Evolutionary conservation across 306 rosid species (phyloP).

Genomic region (Neltuma alba): DNA sequence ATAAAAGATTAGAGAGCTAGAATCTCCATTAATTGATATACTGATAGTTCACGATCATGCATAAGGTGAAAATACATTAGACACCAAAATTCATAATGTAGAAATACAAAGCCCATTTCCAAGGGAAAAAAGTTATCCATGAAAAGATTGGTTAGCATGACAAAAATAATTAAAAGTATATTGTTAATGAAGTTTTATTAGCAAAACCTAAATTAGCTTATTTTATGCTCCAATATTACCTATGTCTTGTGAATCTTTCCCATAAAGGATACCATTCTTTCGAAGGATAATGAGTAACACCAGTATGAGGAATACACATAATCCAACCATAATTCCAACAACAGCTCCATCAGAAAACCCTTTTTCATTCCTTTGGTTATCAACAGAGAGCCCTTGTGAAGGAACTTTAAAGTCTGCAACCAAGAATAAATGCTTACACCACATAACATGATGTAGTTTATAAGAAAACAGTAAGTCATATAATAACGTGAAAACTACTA

Average conservation of each 20-base stretch:
- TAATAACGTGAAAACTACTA: not conserved
- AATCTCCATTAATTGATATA: not conserved
- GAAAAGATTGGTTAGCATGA: too few species aligned
- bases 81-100: too few species aligned
- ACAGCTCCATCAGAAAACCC: slow-evolving; percentile 59
- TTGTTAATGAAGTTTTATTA: too few species aligned
- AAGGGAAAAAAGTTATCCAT: too few species aligned
- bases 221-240: slow-evolving; percentile 46
- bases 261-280: slow-evolving; percentile 54
- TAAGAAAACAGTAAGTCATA: not conserved
- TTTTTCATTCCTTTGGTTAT: not conserved
- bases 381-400: slow-evolving; percentile 24
- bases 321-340: slow-evolving; percentile 59
- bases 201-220: not conserved
- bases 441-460: not conserved
- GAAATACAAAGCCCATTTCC: too few species aligned
- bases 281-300: slow-evolving; percentile 50
- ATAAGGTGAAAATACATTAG: not conserved
- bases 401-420: slow-evolving; percentile 52
- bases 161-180: too few species aligned
- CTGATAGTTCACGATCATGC: not conserved
- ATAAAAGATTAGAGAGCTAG: slow-evolving; percentile 12
- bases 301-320: slow-evolving; percentile 43
- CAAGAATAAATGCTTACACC: slow-evolving; percentile 14
- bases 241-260: slow-evolving; percentile 47